Base-by-base conservation (phyloP, 768 basidiomycete genomes). In the Suillus spraguei region DNA sequence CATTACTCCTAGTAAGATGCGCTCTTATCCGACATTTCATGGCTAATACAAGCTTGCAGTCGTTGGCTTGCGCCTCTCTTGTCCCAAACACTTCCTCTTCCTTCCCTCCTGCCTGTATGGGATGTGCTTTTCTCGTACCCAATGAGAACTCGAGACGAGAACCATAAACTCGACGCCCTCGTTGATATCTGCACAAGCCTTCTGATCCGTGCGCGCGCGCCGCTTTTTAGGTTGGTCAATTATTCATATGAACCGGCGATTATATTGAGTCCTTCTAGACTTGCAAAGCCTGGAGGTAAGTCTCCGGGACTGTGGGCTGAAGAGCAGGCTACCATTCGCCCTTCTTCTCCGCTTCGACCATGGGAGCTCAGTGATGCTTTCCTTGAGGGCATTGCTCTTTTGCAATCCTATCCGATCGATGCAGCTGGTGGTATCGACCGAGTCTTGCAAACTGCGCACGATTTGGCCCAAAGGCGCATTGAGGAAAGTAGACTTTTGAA, bases 1-100 rank as follows among this genome's bases (percentile, higher is more conserved):
- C 90, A 93, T 76, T 93, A 91, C 73, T 91, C 91, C 55, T 89
- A 88, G 91, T 92, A 75, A 66, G 91, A 49, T 76, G 22, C 50
- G 52, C 44, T 44, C 59, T 24, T 8, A 53, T 50, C 47, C 22
- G 47, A 53, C 59, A 42, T 50, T 13, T 28, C 22, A 17, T 13
- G 42, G 22, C 54, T 65, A 9, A 59, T 60, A 5, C 35, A 56
- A 60, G 60, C 64, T 55, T 50, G 41, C 36, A 92, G 91, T 74
- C 88, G 86, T 52, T 94, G 91, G 91, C 77, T 93, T 13, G 84
- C 88, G 14, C 84, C 90, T 13, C 69, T 94, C 8, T 74, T 93
- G 24, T 83, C 88, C 0, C 91, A 92, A 66, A 89, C 91, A 2
- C 71, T 94, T n/a, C 89, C 91, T 0, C 67, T 90, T 22, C 69